Evolutionary conservation across 140 eudicot species (phyloP), one percentile per base, ranked within the genome.

Genomic region (Erigeron philadelphicus): DNA sequence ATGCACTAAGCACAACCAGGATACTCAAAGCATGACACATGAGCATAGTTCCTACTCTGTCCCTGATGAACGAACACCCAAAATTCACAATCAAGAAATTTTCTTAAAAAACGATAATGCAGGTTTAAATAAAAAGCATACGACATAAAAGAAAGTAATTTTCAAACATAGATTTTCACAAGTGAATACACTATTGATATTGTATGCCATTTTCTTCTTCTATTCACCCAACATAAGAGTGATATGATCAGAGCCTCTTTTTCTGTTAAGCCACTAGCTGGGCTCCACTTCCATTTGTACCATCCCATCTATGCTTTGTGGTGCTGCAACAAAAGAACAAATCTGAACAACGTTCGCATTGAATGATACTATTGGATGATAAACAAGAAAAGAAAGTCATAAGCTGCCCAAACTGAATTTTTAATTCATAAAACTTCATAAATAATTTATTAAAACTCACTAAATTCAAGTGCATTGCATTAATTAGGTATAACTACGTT

Each of bases 101-200:
- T 9, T 6, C 12, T 11, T 64, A 16, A 12, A 18, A 63, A 15
- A 21, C 13, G 47, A 25, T 4, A 43, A 69, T 19, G 64, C 74
- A 64, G 23, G 64, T 66, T 56, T 11, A 21, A 38, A 72, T n/a
- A 65, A 54, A 65, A 65, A 66, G 19, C 65, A 55, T 55, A 46
- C 44, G 18, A 61, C 61, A 76, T 19, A 65, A 75, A 58, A 46
- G 18, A 63, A 53, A 8, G 60, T 70, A 71, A 13, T 72, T 75
- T 53, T 75, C 67, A 57, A 80, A 70, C 79, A 73, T 3, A 44
- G 18, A 49, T 68, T 75, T 70, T 65, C 71, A 80, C 72, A 80
- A 25, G 57, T 7, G 7, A 63, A 59, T 74, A 57, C 67, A 57
- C 70, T 55, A 12, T 16, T 55, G 61, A 42, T 54, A 69, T 52